Percentiles rank a stretch among this genome's conserved stretches.
These are phyloP conservation scores for Astrothelium macrocarpum DNA, from an alignment of 495 filamentous ascomycete species.

Conservation along the genomic window DNA sequence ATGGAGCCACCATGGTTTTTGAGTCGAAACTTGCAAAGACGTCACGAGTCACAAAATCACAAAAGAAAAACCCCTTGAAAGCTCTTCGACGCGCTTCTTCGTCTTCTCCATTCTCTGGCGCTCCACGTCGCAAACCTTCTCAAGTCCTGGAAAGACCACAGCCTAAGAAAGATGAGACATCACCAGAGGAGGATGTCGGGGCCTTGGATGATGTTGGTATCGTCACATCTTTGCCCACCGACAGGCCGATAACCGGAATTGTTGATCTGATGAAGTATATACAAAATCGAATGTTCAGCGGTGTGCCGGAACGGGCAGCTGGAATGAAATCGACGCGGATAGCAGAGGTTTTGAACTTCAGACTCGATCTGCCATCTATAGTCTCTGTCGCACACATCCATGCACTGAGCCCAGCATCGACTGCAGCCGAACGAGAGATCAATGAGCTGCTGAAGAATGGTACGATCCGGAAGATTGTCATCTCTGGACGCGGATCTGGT, in stretches of 20 bases:
- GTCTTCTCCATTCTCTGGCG: not conserved
- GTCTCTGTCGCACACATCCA: constrained; percentile 65
- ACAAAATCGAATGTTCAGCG: constrained; percentile 55
- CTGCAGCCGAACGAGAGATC: constrained; percentile 64
- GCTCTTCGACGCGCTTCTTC: not conserved
- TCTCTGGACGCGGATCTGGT: constrained; percentile 55
- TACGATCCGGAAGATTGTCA: constrained; percentile 52
- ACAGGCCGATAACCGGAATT: constrained; percentile 52
- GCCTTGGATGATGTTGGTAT: constrained; percentile 50
- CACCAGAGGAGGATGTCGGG: constrained; percentile 21
- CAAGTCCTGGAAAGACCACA: not conserved
- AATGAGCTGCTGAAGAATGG: constrained; percentile 52
- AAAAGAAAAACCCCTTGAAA: constrained; percentile 1
- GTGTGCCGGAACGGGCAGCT: constrained; percentile 48
- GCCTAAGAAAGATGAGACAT: not conserved
- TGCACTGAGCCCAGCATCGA: constrained; percentile 54
- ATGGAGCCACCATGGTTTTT: not conserved
- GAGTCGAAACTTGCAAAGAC: constrained; percentile 3
- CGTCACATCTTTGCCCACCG: constrained; percentile 40
- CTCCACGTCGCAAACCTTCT: not conserved
- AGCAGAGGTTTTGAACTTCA: constrained; percentile 59
- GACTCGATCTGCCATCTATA: constrained; percentile 55
- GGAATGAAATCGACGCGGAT: constrained; percentile 70
- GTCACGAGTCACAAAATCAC: not conserved
- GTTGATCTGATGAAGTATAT: constrained; percentile 54